Conservation (phyloP, 169 alveolate genomes). For the Theileria equi region DNA sequence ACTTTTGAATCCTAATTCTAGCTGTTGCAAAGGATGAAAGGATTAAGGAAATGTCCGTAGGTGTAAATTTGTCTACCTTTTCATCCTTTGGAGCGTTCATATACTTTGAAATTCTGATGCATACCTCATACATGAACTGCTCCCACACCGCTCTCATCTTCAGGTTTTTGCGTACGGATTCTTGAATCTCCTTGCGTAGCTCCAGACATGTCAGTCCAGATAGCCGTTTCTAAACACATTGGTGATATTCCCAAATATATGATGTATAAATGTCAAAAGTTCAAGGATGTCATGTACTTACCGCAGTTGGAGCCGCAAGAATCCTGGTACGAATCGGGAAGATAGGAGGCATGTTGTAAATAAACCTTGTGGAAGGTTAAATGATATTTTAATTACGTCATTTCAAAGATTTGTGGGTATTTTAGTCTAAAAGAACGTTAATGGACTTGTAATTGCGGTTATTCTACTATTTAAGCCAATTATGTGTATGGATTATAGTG, state of each 20-base stretch:
- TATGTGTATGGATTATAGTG: background rate
- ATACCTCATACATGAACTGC: slow-evolving; percentile 49
- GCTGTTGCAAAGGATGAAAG: slow-evolving; percentile 46
- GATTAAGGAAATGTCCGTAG: slow-evolving; percentile 63
- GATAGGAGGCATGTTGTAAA: slow-evolving; percentile 23
- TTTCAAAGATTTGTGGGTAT: background rate
- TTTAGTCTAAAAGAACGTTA: too few relatives aligned
- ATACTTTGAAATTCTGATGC: slow-evolving; percentile 11
- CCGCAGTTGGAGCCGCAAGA: slow-evolving; percentile 38
- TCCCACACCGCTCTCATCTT: slow-evolving; percentile 46
- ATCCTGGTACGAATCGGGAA: slow-evolving; percentile 28
- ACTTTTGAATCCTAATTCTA: slow-evolving; percentile 10
- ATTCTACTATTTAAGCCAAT: background rate
- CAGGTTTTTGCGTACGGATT: slow-evolving; percentile 41
- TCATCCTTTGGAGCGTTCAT: slow-evolving; percentile 1
- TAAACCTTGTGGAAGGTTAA: too few relatives aligned
- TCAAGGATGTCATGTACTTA: background rate
- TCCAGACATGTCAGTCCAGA: slow-evolving; percentile 47
- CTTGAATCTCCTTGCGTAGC: slow-evolving; percentile 61
- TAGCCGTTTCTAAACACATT: slow-evolving; percentile 53
- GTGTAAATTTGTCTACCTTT: slow-evolving; percentile 45
- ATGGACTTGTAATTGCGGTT: too few relatives aligned
- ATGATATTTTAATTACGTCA: too few relatives aligned
- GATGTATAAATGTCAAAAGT: background rate
- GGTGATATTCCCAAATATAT: background rate